Percentiles rank a stretch among this genome's conserved stretches.
Conservation (phyloP, 2,329 filamentous ascomycete species). For the Fusarium metavorans region DNA sequence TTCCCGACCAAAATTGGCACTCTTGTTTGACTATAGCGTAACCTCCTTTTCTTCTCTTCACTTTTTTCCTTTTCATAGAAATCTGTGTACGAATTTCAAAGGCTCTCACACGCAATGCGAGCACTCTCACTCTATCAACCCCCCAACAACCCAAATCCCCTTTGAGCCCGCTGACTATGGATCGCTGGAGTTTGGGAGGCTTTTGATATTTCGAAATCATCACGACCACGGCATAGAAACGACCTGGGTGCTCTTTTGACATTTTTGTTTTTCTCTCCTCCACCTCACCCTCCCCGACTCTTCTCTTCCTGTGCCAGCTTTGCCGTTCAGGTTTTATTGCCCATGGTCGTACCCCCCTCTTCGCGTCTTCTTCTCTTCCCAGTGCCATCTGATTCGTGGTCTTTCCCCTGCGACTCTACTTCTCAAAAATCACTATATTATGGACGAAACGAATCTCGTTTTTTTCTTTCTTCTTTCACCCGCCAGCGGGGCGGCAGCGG, state of each 20-base stretch:
- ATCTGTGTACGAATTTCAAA: conserved; percentile 31
- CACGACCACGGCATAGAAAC: conserved; percentile 43
- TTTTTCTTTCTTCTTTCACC: not conserved
- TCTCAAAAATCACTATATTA: conserved; percentile 25
- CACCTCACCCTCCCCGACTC: not conserved
- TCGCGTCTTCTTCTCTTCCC: not conserved
- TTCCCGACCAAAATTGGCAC: conserved; percentile 32
- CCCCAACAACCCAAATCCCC: not conserved
- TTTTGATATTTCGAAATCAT: conserved; percentile 38
- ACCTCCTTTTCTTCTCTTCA: conserved; percentile 10
- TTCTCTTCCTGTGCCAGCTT: not conserved
- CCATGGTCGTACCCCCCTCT: not conserved
- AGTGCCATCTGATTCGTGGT: conserved; percentile 11
- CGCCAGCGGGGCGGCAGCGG: not conserved
- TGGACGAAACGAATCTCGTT: conserved; percentile 17
- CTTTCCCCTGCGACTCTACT: not conserved
- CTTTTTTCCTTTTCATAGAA: conserved; percentile 21
- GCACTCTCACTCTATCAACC: conserved; percentile 2
- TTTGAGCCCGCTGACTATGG: conserved; percentile 32
- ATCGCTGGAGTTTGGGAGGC: conserved; percentile 37
- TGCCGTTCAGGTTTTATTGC: conserved; percentile 11
- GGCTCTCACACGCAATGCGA: conserved; percentile 12
- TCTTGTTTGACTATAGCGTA: conserved; percentile 33
- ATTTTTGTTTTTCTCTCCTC: not conserved
- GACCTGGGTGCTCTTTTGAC: conserved; percentile 35